Percentiles rank a stretch among this genome's conserved stretches.
Evolutionary conservation across 2,329 filamentous ascomycete genomes (phyloP).

Genomic region (Epichloe bromicola): DNA sequence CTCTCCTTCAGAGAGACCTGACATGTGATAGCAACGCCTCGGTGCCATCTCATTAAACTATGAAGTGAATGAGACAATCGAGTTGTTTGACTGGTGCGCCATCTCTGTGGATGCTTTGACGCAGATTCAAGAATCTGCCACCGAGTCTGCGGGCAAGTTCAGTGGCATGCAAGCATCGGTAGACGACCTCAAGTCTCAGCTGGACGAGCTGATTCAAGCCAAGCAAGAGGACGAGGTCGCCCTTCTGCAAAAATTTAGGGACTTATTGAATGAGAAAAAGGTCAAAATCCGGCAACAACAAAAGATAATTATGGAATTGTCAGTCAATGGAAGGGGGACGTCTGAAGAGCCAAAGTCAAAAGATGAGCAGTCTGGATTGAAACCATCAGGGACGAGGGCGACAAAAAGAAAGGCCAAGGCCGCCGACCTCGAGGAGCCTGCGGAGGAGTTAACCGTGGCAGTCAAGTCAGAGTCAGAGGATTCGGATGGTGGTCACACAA

Average conservation of each 20-base stretch:
- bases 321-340: slow-evolving; percentile 14
- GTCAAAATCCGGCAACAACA: slow-evolving; percentile 65
- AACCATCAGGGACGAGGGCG: slow-evolving; percentile 25
- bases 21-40: slow-evolving; percentile 46
- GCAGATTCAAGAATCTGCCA: slow-evolving; percentile 30
- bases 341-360: slow-evolving; percentile 15
- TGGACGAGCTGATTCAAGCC: slow-evolving; percentile 51
- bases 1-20: background rate
- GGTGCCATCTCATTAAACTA: slow-evolving; percentile 47
- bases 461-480: slow-evolving; percentile 23
- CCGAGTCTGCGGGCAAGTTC: slow-evolving; percentile 26
- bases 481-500: slow-evolving; percentile 26
- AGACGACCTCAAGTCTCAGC: slow-evolving; percentile 44
- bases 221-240: slow-evolving; percentile 55
- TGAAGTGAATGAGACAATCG: slow-evolving; percentile 44
- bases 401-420: slow-evolving; percentile 36
- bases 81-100: slow-evolving; percentile 59
- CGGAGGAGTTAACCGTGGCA: slow-evolving; percentile 31
- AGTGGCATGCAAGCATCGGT: slow-evolving; percentile 41
- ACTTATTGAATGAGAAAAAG: slow-evolving; percentile 68
- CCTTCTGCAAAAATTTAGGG: slow-evolving; percentile 55
- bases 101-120: slow-evolving; percentile 37
- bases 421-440: slow-evolving; percentile 30
- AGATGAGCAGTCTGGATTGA: slow-evolving; percentile 13
- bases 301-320: slow-evolving; percentile 38